These are phyloP conservation scores for Tolypocladium tundrense DNA, from an alignment of 2,329 filamentous ascomycete genomes.

Conservation along the genomic window DNA sequence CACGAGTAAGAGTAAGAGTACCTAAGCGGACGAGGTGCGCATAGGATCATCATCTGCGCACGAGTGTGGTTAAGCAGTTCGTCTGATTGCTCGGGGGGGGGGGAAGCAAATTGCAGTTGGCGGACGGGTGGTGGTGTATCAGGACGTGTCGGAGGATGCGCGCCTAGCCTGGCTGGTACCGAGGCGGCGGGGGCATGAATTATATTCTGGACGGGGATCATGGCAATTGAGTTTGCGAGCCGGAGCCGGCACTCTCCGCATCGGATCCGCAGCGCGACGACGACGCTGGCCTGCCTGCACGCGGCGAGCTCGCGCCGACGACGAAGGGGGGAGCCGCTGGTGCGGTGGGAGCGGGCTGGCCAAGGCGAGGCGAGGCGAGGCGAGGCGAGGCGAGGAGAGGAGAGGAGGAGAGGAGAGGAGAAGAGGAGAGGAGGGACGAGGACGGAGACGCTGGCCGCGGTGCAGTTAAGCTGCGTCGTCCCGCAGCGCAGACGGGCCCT, in stretches of 20 bases:
- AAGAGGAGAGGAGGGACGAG: no score
- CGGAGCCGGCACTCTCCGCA: not conserved
- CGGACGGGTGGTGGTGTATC: not conserved
- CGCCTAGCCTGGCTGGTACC: not conserved
- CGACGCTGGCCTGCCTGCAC: no score
- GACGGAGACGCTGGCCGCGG: no score
- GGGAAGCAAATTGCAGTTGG: not conserved
- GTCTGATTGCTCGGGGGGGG: not conserved
- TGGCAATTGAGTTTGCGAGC: not conserved
- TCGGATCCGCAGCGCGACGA: not conserved
- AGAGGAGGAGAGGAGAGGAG: no score
- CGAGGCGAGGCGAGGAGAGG: no score
- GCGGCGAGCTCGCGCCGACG: no score
- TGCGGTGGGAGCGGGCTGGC: no score
- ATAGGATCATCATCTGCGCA: not conserved
- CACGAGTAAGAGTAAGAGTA: no score
- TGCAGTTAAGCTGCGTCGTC: no score
- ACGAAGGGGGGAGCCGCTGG: no score
- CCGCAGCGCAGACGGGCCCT: no score
- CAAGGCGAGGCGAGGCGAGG: no score
- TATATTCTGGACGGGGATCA: not conserved
- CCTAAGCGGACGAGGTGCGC: not conserved
- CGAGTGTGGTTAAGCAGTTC: not conserved
- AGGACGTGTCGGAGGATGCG: not conserved
- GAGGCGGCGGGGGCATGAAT: not conserved